Conservation (phyloP, 2,329 filamentous ascomycete species). For the Aureobasidium musti region DNA sequence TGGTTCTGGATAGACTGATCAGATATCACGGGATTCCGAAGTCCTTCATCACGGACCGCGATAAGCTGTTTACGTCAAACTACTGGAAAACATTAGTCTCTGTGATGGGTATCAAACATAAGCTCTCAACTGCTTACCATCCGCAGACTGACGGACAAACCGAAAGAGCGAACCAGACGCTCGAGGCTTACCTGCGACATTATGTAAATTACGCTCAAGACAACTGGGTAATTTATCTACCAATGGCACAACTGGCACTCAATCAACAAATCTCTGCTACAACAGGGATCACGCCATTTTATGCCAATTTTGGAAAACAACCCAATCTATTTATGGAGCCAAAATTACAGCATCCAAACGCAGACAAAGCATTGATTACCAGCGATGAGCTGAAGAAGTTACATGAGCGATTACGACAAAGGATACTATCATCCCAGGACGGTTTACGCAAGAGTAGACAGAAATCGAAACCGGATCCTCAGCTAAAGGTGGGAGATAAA, state of each 20-base stretch:
- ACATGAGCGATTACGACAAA: constrained; percentile 19
- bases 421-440: constrained; percentile 25
- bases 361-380: constrained; percentile 12
- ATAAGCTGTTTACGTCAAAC: constrained; percentile 35
- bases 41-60: constrained; percentile 34
- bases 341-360: constrained; percentile 13
- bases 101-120: constrained; percentile 33
- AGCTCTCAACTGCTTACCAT: constrained; percentile 38
- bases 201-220: constrained; percentile 35
- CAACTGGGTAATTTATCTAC: constrained; percentile 35
- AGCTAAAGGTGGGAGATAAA: constrained; percentile 33
- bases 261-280: constrained; percentile 33
- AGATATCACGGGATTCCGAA: constrained; percentile 32
- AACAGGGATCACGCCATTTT: constrained; percentile 35
- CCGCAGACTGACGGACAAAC: constrained; percentile 37
- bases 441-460: not conserved
- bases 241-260: constrained; percentile 34
- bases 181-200: constrained; percentile 36
- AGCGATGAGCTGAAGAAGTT: constrained; percentile 21
- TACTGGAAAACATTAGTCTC: constrained; percentile 33
- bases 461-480: constrained; percentile 25
- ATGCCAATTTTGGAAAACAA: constrained; percentile 31
- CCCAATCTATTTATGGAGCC: constrained; percentile 22
- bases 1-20: constrained; percentile 33
- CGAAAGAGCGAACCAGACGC: constrained; percentile 36